Evolutionary conservation across 352 stramenopile species (phyloP), one percentile per base, ranked within the genome.

Genomic region (Phytophthora lateralis): DNA sequence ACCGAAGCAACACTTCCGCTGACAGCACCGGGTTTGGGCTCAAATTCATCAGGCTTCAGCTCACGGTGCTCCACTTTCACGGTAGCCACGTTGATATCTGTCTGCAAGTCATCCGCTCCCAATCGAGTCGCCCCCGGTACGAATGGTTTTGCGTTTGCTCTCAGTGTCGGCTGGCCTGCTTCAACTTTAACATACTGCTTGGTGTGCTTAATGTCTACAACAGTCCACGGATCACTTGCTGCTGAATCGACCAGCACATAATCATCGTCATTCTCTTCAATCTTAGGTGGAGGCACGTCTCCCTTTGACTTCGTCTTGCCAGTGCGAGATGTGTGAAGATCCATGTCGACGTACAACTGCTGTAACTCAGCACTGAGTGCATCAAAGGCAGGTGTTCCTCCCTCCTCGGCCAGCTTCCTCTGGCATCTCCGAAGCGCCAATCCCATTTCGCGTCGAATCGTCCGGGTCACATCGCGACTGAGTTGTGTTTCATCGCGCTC

Each of bases 381-480:
- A 4, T 70, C 50, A 6, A 76, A 41, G n/a, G 55, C 44, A 15
- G 60, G 57, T 6, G 56, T 69, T 47, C 77, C 73, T 35, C 55
- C 66, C n/a, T 63, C 30, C 0, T 62, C 49, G 15, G 38, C 39
- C 6, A 81, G 38, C 32, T 66, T 70, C 9, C 44, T 35, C 49
- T 76, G 69, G 24, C 71, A 75, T 29, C 29, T 50, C 21, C 63
- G 63, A 41, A 78, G 61, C 12, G 73, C 56, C 15, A 32, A 32
- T 10, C 73, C 69, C 68, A 81, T 81, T 44, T 76, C 67, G 10
- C 43, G 55, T 53, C 46, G 35, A 50, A 81, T 81, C 4, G 41
- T 46, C 27, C 58, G 53, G n/a, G 63, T 69, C 18, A 69, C 70
- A 2, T 56, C 45, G 9, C 69, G 66, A 24, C 46, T n/a, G 10